Percentiles rank a stretch among this genome's conserved stretches.
Conservation (phyloP, 73 alveolate genomes). For the Paraurostyla sp. region DNA sequence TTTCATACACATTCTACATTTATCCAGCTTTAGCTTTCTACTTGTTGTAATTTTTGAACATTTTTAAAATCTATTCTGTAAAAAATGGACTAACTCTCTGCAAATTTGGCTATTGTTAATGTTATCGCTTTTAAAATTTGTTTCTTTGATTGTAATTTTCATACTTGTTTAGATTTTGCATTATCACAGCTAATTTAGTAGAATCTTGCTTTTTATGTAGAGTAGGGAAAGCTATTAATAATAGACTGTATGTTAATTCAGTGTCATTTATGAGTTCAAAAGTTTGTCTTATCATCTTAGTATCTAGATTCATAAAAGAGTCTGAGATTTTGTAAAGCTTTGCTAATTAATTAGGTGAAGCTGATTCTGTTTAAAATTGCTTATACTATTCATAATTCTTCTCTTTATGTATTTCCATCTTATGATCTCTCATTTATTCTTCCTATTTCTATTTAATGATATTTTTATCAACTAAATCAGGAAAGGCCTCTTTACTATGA, state of each 20-base stretch:
- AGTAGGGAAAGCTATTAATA: neutral
- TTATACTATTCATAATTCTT: neutral
- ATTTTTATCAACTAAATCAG: constrained; percentile 1
- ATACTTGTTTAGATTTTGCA: too few species aligned
- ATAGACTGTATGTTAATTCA: neutral
- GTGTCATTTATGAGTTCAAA: neutral
- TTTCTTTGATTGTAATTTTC: neutral
- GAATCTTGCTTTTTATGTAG: neutral
- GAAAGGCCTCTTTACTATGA: constrained; percentile 24
- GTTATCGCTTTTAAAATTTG: neutral
- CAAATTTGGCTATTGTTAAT: neutral
- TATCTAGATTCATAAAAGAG: neutral
- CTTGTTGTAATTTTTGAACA: neutral
- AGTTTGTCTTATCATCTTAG: neutral
- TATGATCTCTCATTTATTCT: neutral
- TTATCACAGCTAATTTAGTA: too few species aligned
- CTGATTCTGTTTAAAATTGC: neutral
- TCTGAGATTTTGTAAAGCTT: neutral
- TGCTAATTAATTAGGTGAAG: neutral
- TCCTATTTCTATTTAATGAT: neutral
- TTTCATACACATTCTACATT: neutral
- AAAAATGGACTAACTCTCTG: too few species aligned
- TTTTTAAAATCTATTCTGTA: neutral
- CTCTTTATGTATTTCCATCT: neutral
- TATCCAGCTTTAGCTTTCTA: neutral